Evolutionary conservation across 768 basidiomycete species (phyloP).

Genomic region (Pleurotus ostreatus): DNA sequence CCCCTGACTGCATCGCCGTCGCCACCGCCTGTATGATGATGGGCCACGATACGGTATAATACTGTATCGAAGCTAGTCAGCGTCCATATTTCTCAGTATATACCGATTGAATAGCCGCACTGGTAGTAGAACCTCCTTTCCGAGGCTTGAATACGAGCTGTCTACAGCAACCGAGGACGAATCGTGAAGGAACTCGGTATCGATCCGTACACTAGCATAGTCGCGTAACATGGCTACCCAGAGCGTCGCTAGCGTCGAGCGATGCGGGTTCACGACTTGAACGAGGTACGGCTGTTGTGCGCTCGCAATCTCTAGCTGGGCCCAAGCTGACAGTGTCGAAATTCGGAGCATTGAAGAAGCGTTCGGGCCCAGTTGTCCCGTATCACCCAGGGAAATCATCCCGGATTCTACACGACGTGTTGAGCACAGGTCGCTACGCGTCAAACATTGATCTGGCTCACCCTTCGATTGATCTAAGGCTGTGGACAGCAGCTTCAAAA

Average conservation of each 20-base stretch:
- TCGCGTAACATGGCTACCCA: constrained; percentile 91
- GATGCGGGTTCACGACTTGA: constrained; percentile 80
- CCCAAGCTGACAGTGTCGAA: constrained; percentile 93
- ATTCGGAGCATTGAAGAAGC: constrained; percentile 93
- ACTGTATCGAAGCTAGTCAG: constrained; percentile 42
- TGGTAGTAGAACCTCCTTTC: constrained; percentile 86
- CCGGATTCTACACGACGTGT: constrained; percentile 56
- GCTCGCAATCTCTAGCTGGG: constrained; percentile 82
- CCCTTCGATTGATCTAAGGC: constrained; percentile 91
- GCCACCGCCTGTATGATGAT: constrained; percentile 84
- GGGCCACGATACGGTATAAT: constrained; percentile 81
- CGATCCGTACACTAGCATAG: constrained; percentile 86
- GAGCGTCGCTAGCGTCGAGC: constrained; percentile 66
- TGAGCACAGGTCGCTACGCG: constrained; percentile 3
- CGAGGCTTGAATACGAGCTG: constrained; percentile 81
- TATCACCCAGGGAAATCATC: constrained; percentile 81
- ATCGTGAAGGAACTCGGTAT: constrained; percentile 83
- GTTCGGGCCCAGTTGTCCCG: constrained; percentile 85
- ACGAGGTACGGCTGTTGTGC: constrained; percentile 69
- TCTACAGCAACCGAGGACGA: constrained; percentile 72
- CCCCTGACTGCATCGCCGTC: constrained; percentile 66
- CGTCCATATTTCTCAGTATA: not conserved
- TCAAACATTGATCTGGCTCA: constrained; percentile 24
- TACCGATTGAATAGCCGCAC: constrained; percentile 40
- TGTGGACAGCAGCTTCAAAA: constrained; percentile 81